Conservation (phyloP, 2,329 filamentous ascomycete species). For the Claviceps arundinis region DNA sequence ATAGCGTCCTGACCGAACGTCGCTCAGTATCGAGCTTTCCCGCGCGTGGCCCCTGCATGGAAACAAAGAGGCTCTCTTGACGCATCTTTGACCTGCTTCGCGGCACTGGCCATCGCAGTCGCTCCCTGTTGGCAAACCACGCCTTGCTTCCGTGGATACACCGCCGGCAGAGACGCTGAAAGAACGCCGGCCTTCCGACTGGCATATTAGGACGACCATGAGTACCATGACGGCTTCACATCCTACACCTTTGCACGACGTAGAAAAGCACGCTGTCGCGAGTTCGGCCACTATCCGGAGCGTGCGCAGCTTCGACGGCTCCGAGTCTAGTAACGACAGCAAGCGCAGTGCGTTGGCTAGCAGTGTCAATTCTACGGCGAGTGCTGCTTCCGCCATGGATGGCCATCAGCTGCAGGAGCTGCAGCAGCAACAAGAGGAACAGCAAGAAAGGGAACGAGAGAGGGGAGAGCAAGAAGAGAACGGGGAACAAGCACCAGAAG, state of each 20-base stretch:
- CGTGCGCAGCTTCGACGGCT: conserved; percentile 41
- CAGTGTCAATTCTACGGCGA: conserved; percentile 41
- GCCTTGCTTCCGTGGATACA: conserved; percentile 16
- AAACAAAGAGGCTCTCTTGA: too few species aligned
- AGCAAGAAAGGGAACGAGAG: not conserved
- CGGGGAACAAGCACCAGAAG: not conserved
- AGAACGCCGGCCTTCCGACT: conserved; percentile 20
- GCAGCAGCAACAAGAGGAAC: not conserved
- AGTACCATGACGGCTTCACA: conserved; percentile 25
- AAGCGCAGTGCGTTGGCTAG: conserved; percentile 41
- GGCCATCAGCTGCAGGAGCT: conserved; percentile 12
- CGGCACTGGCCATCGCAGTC: too few species aligned
- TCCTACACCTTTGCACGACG: conserved; percentile 11
- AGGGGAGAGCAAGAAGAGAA: not conserved
- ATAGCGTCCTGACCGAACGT: too few species aligned
- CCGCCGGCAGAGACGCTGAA: conserved; percentile 19
- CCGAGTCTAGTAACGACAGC: conserved; percentile 31
- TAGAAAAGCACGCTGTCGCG: conserved; percentile 19
- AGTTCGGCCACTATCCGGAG: conserved; percentile 39
- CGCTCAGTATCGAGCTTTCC: too few species aligned
- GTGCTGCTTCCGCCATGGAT: conserved; percentile 29
- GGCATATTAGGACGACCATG: conserved; percentile 16
- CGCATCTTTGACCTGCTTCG: too few species aligned
- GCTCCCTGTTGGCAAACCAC: conserved; percentile 3
- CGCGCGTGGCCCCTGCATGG: too few species aligned